These are phyloP conservation scores for Umbelopsis sp. DNA, from an alignment of 192 early-diverging fungal species.

Conservation along the genomic window DNA sequence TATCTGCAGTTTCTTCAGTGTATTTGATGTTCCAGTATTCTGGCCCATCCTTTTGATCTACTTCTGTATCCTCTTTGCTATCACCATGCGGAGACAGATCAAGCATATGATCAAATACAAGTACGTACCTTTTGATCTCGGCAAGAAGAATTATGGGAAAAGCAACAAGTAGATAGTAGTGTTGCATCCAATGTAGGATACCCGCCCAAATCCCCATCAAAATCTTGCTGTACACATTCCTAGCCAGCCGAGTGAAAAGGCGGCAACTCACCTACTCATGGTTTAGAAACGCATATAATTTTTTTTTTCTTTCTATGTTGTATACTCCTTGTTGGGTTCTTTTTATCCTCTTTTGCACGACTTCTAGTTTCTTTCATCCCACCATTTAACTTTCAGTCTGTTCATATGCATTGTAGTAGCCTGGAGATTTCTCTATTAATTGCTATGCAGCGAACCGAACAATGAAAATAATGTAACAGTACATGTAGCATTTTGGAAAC, in stretches of 20 bases:
- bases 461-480: constrained; percentile 3
- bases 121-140: constrained; percentile 85
- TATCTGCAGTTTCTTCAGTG: constrained; percentile 83
- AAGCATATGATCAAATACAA: constrained; percentile 96
- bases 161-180: constrained; percentile 18
- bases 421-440: not conserved
- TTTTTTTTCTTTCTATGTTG: not conserved
- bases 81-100: constrained; percentile 98
- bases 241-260: not conserved
- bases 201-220: not conserved
- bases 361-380: not conserved
- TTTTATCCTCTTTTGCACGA: not conserved
- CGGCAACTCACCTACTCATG: too few relatives aligned
- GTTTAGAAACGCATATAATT: not conserved
- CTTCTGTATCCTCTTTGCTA: constrained; percentile 88
- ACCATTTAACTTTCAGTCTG: not conserved
- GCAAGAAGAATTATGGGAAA: constrained; percentile 69
- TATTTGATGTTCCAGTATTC: constrained; percentile 97
- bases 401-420: not conserved
- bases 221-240: constrained; percentile 15
- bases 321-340: not conserved
- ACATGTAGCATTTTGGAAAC: not conserved
- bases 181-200: constrained; percentile 2
- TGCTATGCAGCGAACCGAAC: not conserved
- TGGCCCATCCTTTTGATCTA: constrained; percentile 99